Conservation (phyloP, 192 early-diverging fungal species). For the Lobosporangium transversale region DNA sequence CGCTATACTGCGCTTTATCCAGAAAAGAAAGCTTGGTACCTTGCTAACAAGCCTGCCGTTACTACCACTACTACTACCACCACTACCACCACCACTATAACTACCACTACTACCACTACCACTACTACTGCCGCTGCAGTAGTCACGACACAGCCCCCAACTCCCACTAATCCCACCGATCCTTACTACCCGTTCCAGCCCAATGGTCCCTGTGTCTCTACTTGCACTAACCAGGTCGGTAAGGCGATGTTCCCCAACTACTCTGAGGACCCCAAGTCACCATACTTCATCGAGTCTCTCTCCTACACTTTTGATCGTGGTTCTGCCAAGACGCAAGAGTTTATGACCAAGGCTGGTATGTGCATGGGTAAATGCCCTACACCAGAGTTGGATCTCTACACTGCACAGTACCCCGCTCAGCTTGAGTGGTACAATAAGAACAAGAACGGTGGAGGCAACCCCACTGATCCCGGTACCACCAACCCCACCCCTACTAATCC, state of each 20-base stretch:
- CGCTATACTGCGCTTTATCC: neutral
- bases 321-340: slow-evolving; percentile 7
- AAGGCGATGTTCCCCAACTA: slow-evolving; percentile 40
- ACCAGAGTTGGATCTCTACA: slow-evolving; percentile 16
- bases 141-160: neutral
- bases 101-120: neutral
- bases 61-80: slow-evolving; percentile 2
- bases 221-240: slow-evolving; percentile 25
- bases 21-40: slow-evolving; percentile 13
- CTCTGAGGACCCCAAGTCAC: slow-evolving; percentile 38
- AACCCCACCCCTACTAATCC: neutral
- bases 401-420: slow-evolving; percentile 5
- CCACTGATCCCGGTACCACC: neutral
- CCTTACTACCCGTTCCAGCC: slow-evolving; percentile 33
- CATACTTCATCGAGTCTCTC: slow-evolving; percentile 29
- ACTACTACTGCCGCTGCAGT: neutral
- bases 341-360: slow-evolving; percentile 35
- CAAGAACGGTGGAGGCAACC: slow-evolving; percentile 1
- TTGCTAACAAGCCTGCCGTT: neutral
- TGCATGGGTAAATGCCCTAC: slow-evolving; percentile 22
- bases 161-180: slow-evolving; percentile 5
- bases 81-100: slow-evolving; percentile 1
- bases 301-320: slow-evolving; percentile 26
- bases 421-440: slow-evolving; percentile 13
- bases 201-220: slow-evolving; percentile 22